Conservation (phyloP, 495 filamentous ascomycete species). For the Usnea hakonensis region DNA sequence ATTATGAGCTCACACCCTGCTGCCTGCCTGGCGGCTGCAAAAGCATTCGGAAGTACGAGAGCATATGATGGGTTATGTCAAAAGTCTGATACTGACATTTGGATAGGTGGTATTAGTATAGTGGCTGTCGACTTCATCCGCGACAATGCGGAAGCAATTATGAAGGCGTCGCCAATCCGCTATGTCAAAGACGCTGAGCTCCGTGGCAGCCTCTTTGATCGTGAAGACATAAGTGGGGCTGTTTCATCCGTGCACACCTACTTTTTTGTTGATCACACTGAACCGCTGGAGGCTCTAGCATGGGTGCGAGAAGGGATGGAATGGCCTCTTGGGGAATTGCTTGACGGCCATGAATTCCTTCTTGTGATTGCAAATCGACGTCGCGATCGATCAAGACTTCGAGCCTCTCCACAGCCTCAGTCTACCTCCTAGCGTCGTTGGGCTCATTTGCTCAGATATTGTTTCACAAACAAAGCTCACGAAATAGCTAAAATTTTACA, state of each 20-base stretch:
- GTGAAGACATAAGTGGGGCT: slow-evolving; percentile 21
- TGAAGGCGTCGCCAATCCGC: slow-evolving; percentile 29
- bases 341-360: slow-evolving; percentile 33
- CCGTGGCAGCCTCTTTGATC: slow-evolving; percentile 27
- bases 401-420: too few relatives aligned
- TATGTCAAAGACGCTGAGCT: slow-evolving; percentile 32
- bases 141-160: slow-evolving; percentile 24
- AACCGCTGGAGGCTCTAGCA: slow-evolving; percentile 29
- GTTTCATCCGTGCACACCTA: slow-evolving; percentile 29
- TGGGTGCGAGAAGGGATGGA: slow-evolving; percentile 24
- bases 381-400: slow-evolving; percentile 19
- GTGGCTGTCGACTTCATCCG: slow-evolving; percentile 23
- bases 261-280: slow-evolving; percentile 34
- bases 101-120: slow-evolving; percentile 15
- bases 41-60: slow-evolving; percentile 27
- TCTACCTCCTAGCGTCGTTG: too few relatives aligned
- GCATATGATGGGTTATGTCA: too few relatives aligned
- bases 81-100: too few relatives aligned
- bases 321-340: slow-evolving; percentile 34
- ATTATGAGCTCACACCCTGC: slow-evolving; percentile 33
- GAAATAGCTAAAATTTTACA: too few relatives aligned
- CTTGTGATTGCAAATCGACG: slow-evolving; percentile 24
- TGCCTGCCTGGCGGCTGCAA: slow-evolving; percentile 24
- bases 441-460: too few relatives aligned
- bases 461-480: too few relatives aligned